Percentiles rank a stretch among this genome's conserved stretches.
Conservation (phyloP, 78 protist species). For the Capsaspora owczarzaki region DNA sequence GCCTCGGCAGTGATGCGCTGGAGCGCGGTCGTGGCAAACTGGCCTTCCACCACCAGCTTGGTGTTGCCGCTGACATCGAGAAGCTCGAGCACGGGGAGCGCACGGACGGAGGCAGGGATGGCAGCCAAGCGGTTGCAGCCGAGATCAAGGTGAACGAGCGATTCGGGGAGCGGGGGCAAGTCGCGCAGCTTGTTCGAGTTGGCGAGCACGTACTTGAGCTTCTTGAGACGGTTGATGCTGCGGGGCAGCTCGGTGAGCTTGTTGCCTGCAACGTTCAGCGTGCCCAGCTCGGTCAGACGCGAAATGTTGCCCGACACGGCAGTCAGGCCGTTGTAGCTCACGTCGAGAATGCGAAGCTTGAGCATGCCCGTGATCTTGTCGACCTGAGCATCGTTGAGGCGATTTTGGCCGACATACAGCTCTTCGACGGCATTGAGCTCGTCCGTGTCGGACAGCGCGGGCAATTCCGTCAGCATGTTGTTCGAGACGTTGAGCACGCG, state of each 20-base stretch:
- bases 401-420: background rate
- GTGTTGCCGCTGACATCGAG: background rate
- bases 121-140: background rate
- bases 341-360: background rate
- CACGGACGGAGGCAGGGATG: background rate
- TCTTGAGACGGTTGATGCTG: background rate
- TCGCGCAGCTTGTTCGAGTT: background rate
- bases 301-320: background rate
- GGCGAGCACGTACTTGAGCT: background rate
- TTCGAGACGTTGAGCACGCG: background rate
- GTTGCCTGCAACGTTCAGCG: background rate
- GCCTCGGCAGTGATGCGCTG: too few relatives aligned
- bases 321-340: background rate
- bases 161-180: background rate
- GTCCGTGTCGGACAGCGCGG: background rate
- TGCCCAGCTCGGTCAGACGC: background rate
- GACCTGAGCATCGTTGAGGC: background rate
- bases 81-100: background rate
- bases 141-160: background rate
- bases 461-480: background rate
- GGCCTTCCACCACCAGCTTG: too few relatives aligned
- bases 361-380: background rate
- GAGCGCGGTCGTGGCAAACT: too few relatives aligned
- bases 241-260: background rate
- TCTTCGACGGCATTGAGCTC: background rate